A percentile compares a stretch with the other conserved stretches of the same genome.
Conservation (phyloP, 2,329 filamentous ascomycete genomes). For the Pseudocercospora fijiensis region DNA sequence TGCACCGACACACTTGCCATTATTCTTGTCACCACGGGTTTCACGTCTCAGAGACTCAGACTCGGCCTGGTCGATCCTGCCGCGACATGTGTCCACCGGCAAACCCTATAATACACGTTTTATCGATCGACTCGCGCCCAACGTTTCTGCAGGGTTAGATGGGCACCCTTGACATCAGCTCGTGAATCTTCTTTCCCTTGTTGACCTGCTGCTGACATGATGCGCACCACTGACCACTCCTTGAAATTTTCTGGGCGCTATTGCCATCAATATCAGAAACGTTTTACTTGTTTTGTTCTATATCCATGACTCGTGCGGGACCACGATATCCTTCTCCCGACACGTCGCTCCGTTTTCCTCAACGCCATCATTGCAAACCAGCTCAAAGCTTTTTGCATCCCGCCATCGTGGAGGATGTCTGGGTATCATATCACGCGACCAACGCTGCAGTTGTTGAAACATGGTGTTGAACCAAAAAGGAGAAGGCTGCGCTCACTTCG, state of each 20-base stretch:
- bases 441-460: conserved; percentile 39
- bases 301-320: conserved; percentile 8
- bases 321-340: not conserved
- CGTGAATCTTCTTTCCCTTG: not conserved
- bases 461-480: conserved; percentile 13
- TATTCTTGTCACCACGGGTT: not conserved
- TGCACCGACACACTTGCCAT: not conserved
- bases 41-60: not conserved
- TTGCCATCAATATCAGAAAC: conserved; percentile 10
- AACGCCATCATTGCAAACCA: conserved; percentile 11
- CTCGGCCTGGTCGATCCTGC: conserved; percentile 4
- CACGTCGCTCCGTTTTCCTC: not conserved
- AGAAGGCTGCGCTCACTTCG: conserved; percentile 13
- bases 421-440: conserved; percentile 32
- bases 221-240: not conserved
- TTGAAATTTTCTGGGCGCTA: conserved; percentile 1
- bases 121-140: conserved; percentile 4
- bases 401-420: conserved; percentile 36
- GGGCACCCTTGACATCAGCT: conserved; percentile 2
- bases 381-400: conserved; percentile 18
- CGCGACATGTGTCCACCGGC: conserved; percentile 5
- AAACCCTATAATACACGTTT: conserved; percentile 12
- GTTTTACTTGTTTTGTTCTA: conserved; percentile 9
- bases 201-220: not conserved
- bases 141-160: not conserved